phyloP scores from a whole-genome alignment of 1,284 basidiomycete genomes.

The Pterulicium gracile region DNA sequence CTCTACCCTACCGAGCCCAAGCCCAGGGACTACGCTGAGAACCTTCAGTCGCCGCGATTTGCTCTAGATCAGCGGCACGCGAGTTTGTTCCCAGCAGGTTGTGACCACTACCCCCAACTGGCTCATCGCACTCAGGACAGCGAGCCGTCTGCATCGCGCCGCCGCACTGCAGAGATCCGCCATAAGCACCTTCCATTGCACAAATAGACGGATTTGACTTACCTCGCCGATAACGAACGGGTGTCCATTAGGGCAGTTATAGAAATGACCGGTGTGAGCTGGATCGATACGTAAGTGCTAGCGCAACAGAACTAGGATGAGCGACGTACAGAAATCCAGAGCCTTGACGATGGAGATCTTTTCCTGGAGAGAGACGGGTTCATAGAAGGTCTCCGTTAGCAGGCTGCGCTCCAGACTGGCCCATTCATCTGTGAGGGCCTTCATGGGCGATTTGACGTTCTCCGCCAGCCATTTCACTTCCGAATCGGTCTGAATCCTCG shows the following conservation, averaged over 20 bases:
- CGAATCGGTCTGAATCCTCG: slow-evolving; percentile 12
- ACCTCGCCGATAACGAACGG: slow-evolving; percentile 34
- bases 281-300: slow-evolving; percentile 4
- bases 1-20: too few relatives aligned
- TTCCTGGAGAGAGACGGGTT: slow-evolving; percentile 36
- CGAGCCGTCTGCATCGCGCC: slow-evolving; percentile 12
- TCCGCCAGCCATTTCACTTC: slow-evolving; percentile 18
- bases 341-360: slow-evolving; percentile 32
- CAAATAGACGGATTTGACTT: too few relatives aligned
- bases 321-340: slow-evolving; percentile 31
- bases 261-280: slow-evolving; percentile 41
- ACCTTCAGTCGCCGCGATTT: slow-evolving; percentile 10
- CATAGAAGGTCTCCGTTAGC: slow-evolving; percentile 21
- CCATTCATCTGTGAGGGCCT: slow-evolving; percentile 21
- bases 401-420: slow-evolving; percentile 18
- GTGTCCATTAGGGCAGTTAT: slow-evolving; percentile 44
- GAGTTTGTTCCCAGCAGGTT: slow-evolving; percentile 10
- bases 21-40: slow-evolving; percentile 8
- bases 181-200: too few relatives aligned
- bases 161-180: slow-evolving; percentile 13
- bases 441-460: slow-evolving; percentile 17
- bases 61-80: slow-evolving; percentile 11
- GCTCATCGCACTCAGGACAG: slow-evolving; percentile 14
- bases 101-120: slow-evolving; percentile 13
- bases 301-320: not conserved